phyloP scores from a whole-genome alignment of 495 filamentous ascomycete species.

The Penicillium arizonense region DNA sequence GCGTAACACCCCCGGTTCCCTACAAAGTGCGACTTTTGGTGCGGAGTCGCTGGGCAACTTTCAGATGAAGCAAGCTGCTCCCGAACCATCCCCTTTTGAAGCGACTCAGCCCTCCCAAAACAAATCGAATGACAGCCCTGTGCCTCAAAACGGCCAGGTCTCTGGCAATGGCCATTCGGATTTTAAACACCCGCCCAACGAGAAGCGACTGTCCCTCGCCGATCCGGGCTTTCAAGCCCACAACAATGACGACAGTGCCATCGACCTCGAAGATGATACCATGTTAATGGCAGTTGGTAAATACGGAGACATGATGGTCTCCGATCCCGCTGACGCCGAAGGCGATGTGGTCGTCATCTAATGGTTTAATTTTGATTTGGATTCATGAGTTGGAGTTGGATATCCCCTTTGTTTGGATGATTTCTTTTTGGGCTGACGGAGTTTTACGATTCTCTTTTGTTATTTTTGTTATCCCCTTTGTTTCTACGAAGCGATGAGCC shows the following conservation, averaged over 20 bases:
- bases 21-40: constrained; percentile 40
- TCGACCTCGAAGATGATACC: constrained; percentile 47
- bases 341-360: constrained; percentile 51
- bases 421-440: constrained; percentile 18
- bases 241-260: constrained; percentile 49
- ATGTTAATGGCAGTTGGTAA: constrained; percentile 49
- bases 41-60: constrained; percentile 28
- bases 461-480: constrained; percentile 4
- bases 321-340: constrained; percentile 47
- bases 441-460: constrained; percentile 21
- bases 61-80: constrained; percentile 18
- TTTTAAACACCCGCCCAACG: constrained; percentile 14
- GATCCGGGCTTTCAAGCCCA: constrained; percentile 35
- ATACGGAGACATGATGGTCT: constrained; percentile 50
- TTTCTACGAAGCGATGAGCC: constrained; percentile 30
- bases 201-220: constrained; percentile 23
- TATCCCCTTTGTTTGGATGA: constrained; percentile 17
- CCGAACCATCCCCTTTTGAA: constrained; percentile 12
- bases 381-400: constrained; percentile 23
- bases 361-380: constrained; percentile 13
- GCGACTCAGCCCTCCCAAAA: constrained; percentile 8
- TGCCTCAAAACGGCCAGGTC: constrained; percentile 12
- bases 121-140: constrained; percentile 8
- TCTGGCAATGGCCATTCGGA: constrained; percentile 15
- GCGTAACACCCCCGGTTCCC: constrained; percentile 51